phyloP scores from a whole-genome alignment of 345 rosid genomes.

The Arabidopsis arenosa region DNA sequence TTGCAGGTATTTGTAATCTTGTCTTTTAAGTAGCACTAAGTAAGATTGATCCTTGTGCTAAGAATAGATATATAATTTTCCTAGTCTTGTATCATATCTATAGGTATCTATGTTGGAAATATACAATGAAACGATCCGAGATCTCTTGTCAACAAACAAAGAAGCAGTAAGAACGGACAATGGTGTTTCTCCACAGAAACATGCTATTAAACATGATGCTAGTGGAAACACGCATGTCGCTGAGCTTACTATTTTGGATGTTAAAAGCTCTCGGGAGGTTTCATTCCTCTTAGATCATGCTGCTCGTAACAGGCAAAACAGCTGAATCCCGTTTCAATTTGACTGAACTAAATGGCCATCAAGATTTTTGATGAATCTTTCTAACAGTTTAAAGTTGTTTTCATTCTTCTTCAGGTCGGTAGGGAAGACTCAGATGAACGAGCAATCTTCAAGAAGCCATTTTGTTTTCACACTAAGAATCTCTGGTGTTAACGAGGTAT shows the following conservation, averaged over 20 bases:
- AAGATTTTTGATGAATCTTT: not conserved
- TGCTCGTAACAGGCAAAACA: slow-evolving; percentile 75
- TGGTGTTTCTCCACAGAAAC: slow-evolving; percentile 61
- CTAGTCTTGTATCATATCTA: slow-evolving; percentile 27
- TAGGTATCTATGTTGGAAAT: slow-evolving; percentile 99
- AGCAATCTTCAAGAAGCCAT: slow-evolving; percentile 84
- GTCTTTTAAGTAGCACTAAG: not conserved
- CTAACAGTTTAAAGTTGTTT: not conserved
- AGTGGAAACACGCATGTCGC: slow-evolving; percentile 81
- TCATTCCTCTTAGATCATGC: slow-evolving; percentile 81
- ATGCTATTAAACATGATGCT: slow-evolving; percentile 77
- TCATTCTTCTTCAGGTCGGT: slow-evolving; percentile 62
- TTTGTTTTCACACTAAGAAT: slow-evolving; percentile 91
- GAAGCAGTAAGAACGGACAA: slow-evolving; percentile 62
- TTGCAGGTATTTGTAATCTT: slow-evolving; percentile 65
- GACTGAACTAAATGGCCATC: not conserved
- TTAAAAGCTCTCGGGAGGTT: slow-evolving; percentile 67
- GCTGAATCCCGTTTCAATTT: slow-evolving; percentile 5
- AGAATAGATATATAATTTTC: not conserved
- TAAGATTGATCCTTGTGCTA: not conserved
- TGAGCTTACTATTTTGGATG: slow-evolving; percentile 81
- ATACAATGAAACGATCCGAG: slow-evolving; percentile 90
- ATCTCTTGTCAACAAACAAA: slow-evolving; percentile 71
- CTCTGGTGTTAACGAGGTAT: slow-evolving; percentile 84
- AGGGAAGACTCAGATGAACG: slow-evolving; percentile 94